Evolutionary conservation across 192 early-diverging fungal species (phyloP).

Genomic region (Helicostylum pulchrum): DNA sequence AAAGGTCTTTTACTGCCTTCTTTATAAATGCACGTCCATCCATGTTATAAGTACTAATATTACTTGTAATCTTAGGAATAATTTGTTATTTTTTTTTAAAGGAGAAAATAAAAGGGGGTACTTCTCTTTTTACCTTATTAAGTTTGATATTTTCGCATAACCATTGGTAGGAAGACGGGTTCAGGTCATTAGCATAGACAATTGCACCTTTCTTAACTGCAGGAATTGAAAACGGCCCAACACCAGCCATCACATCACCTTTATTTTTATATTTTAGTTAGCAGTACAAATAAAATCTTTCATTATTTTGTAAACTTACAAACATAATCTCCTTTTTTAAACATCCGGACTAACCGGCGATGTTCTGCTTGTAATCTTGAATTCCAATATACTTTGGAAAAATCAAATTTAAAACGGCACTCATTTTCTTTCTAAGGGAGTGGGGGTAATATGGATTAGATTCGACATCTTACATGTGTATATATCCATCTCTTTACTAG

Average conservation of each 20-base stretch:
- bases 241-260: constrained; percentile 95
- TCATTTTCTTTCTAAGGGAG: constrained; percentile 90
- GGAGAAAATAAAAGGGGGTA: too few relatives aligned
- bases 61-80: too few relatives aligned
- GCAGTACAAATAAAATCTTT: background rate
- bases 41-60: constrained; percentile 67
- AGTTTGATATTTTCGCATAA: constrained; percentile 74
- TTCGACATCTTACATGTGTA: background rate
- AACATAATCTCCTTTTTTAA: constrained; percentile 65
- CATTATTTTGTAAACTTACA: constrained; percentile 43
- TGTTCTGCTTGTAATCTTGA: constrained; percentile 94
- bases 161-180: constrained; percentile 83
- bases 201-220: constrained; percentile 77
- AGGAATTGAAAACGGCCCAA: constrained; percentile 94
- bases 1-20: constrained; percentile 65
- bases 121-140: constrained; percentile 70
- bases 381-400: constrained; percentile 99
- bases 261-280: background rate
- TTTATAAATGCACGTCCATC: constrained; percentile 91
- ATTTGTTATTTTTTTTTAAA: constrained; percentile 38
- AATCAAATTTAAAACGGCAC: constrained; percentile 91
- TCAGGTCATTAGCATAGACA: constrained; percentile 98
- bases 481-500: constrained; percentile 49
- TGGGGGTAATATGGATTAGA: background rate
- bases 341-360: constrained; percentile 80